phyloP scores from a whole-genome alignment of 345 rosid genomes.

The Hibiscus mutabilis region DNA sequence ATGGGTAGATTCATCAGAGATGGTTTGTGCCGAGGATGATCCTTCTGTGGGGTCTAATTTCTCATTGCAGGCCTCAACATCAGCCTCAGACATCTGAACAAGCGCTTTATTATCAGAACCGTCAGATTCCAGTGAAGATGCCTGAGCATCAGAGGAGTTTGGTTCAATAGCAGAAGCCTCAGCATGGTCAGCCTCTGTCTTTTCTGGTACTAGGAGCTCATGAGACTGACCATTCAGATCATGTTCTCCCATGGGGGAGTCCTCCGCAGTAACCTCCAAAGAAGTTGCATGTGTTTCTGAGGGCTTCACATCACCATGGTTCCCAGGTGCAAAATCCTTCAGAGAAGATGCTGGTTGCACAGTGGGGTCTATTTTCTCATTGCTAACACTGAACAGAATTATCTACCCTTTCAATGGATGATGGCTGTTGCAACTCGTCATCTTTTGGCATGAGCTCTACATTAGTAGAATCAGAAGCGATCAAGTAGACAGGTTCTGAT shows the following conservation, averaged over 20 bases:
- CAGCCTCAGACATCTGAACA: background rate
- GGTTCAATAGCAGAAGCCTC: background rate
- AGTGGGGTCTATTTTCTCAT: slow-evolving; percentile 11
- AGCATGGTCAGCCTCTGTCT: background rate
- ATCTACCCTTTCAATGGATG: background rate
- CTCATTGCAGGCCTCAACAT: background rate
- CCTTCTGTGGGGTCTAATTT: background rate
- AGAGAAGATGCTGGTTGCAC: background rate
- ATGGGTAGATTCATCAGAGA: slow-evolving; percentile 3
- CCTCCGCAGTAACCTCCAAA: background rate
- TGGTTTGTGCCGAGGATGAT: background rate
- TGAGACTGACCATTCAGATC: slow-evolving; percentile 2
- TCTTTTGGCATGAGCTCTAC: slow-evolving; percentile 12
- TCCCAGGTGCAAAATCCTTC: background rate
- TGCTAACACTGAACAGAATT: slow-evolving; percentile 6
- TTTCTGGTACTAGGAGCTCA: background rate
- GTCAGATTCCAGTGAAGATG: slow-evolving; percentile 2
- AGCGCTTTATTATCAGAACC: background rate
- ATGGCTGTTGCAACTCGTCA: slow-evolving; percentile 4
- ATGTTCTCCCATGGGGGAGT: background rate
- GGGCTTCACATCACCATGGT: slow-evolving; percentile 12
- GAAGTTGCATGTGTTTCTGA: slow-evolving; percentile 8
- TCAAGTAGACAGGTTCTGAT: background rate
- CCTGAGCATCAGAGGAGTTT: slow-evolving; percentile 2
- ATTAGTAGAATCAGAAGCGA: slow-evolving; percentile 10